Evolutionary conservation across 306 rosid genomes (phyloP), one percentile per base, ranked within the genome.

Genomic region (Begonia loranthoides): DNA sequence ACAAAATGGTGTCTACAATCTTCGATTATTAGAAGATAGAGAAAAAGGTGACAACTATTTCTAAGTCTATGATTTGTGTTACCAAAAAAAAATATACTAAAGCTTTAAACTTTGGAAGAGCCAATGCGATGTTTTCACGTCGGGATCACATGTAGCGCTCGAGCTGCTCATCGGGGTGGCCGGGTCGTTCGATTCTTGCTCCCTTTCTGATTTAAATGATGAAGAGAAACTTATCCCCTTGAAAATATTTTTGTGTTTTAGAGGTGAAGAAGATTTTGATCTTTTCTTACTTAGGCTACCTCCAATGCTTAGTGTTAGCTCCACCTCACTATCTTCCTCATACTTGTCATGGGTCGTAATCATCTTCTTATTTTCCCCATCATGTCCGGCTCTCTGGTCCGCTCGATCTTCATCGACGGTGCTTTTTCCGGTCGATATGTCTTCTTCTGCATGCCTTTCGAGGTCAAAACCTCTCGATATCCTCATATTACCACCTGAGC

Each of bases 261-360:
- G 58, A 54, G 57, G 51, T 6, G 57, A 10, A 49, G 46, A 33
- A 38, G 71, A 40, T 62, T 74, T 67, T 7, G 78, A 49, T 71
- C 65, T 68, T 66, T 71, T 82, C 78, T 74, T 78, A 59, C 63
- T 70, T 17, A 64, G 21, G 61, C 81, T 57, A 53, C 87, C 79
- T 58, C 96, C 99, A 36, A 92, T 83, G 61, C 96, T 86, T 59
- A 92, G 69, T 58, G 94, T 78, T 57, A 92, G 79, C 71, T 92
- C 99, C 55, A 92, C 82, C 54, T 86, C 79, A 59, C 72, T 61
- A 28, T 80, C 95, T 59, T 82, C 87, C 40, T 66, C 72, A 60
- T 17, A 64, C 11, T 55, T 70, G 52, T 63, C 72, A 55, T 14
- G 14, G 52, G 65, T 43, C 14, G 6, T 28, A 1, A 28, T 73